phyloP scores from a whole-genome alignment of 2,329 filamentous ascomycete genomes.

The Apiospora kogelbergensis region DNA sequence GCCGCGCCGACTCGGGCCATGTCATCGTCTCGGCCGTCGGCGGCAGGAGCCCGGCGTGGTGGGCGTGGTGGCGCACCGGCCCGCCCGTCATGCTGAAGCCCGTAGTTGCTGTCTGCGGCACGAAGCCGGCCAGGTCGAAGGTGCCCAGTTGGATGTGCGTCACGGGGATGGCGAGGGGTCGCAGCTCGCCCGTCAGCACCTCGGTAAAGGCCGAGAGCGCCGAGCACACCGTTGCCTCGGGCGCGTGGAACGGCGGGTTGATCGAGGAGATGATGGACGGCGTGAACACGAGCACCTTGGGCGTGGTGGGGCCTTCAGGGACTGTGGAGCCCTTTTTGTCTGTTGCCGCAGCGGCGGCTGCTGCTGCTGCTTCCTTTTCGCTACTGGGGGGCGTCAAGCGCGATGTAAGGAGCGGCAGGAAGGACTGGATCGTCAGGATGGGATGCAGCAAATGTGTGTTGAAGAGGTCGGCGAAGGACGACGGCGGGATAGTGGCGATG shows the following conservation, averaged over 20 bases:
- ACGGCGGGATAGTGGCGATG: conserved; percentile 80
- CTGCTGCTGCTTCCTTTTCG: conserved; percentile 16
- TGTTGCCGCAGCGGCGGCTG: not conserved
- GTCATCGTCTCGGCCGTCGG: conserved; percentile 53
- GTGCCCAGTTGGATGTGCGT: conserved; percentile 89
- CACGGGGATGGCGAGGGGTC: conserved; percentile 73
- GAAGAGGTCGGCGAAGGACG: conserved; percentile 83
- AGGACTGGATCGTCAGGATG: conserved; percentile 83
- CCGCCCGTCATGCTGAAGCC: not conserved
- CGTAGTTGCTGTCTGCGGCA: conserved; percentile 32
- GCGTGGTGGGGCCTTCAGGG: conserved; percentile 40
- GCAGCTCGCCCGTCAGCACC: conserved; percentile 77
- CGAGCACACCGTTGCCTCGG: conserved; percentile 82
- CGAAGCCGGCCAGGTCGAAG: conserved; percentile 76
- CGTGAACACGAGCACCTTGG: conserved; percentile 74
- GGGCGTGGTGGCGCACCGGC: conserved; percentile 32
- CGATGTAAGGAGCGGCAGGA: conserved; percentile 75
- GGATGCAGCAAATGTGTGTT: conserved; percentile 91
- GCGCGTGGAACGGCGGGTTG: conserved; percentile 76
- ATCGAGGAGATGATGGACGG: conserved; percentile 80
- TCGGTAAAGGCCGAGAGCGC: conserved; percentile 85
- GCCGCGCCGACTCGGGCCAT: conserved; percentile 63
- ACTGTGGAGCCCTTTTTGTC: conserved; percentile 28
- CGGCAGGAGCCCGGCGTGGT: conserved; percentile 35
- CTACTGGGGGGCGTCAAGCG: conserved; percentile 46